phyloP scores from a whole-genome alignment of 2,329 filamentous ascomycete genomes.

The Fusarium sp. region DNA sequence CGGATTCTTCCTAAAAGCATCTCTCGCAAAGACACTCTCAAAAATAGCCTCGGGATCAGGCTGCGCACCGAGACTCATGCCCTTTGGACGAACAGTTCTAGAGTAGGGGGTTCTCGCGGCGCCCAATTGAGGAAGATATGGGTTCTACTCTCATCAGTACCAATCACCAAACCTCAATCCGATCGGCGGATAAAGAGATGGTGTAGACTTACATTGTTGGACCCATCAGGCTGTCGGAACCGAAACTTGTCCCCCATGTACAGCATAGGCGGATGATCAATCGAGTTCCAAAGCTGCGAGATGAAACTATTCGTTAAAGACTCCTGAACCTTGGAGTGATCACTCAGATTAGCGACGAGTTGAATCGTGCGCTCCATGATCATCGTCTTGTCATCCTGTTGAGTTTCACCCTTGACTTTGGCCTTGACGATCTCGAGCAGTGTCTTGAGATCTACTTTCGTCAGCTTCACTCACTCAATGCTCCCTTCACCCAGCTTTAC shows the following conservation, averaged over 20 bases:
- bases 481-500: no score
- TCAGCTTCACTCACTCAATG: slow-evolving; percentile 18
- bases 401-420: slow-evolving; percentile 70
- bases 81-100: slow-evolving; percentile 68
- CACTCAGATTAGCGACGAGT: slow-evolving; percentile 72
- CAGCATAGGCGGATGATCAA: slow-evolving; percentile 77
- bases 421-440: slow-evolving; percentile 68
- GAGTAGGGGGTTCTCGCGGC: slow-evolving; percentile 75
- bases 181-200: background rate
- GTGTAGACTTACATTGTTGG: slow-evolving; percentile 62
- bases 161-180: no score
- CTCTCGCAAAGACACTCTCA: slow-evolving; percentile 67
- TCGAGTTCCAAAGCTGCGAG: slow-evolving; percentile 73
- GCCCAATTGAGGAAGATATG: slow-evolving; percentile 71
- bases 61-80: slow-evolving; percentile 68
- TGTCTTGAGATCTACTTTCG: slow-evolving; percentile 67
- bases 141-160: slow-evolving; percentile 59
- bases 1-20: slow-evolving; percentile 66
- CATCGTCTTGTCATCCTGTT: slow-evolving; percentile 80
- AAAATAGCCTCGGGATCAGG: slow-evolving; percentile 74
- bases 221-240: slow-evolving; percentile 77
- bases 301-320: slow-evolving; percentile 75
- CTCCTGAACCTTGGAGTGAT: slow-evolving; percentile 68
- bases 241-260: slow-evolving; percentile 70
- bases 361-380: slow-evolving; percentile 79